Evolutionary conservation across 2,329 filamentous ascomycete species (phyloP), one percentile per base, ranked within the genome.

Genomic region (Colletotrichum noveboracense): DNA sequence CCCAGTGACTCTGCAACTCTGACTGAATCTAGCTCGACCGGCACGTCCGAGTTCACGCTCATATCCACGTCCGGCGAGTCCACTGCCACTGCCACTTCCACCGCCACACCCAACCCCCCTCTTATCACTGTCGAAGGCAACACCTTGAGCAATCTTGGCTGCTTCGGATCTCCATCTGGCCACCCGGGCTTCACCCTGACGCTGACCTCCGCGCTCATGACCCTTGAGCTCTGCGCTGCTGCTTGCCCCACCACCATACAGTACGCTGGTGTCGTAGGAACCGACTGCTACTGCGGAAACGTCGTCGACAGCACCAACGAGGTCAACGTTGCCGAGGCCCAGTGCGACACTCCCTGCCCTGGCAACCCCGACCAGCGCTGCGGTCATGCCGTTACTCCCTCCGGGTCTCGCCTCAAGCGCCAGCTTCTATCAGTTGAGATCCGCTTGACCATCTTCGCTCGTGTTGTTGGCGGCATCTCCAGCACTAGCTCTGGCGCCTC

Each of bases 301-400:
- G 69, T 69, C 7, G 28, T 74, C 9, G 75, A 77, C 62, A 38
- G 66, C 7, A 76, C 70, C 26, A 28, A 71, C 3, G 52, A 38
- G 43, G 32, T 65, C 6, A 52, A 21, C 24, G 77, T 70, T 26
- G 24, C 16, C 52, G 74, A 76, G 26, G 24, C 18, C 6, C 71
- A 65, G 43, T 89, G 88, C 75, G 78, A 85, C 66, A 77, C 77
- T 3, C 79, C 80, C 0, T 89, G 88, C 71, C 85, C 87, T 0
- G 87, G 87, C 2, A 81, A 88, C 72, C 71, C 76, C 0, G n/a
- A 30, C 4, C 78, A 87, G 77, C 81, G 83, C 71, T 89, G 88
- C 78, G 87, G 88, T 34, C 87, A 87, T 13, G 76, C 80, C 18
- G 70, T 80, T 14, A 68, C 73, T 26, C 62, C 56, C 12, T 26